Evolutionary conservation across 2,329 filamentous ascomycete genomes (phyloP), one percentile per base, ranked within the genome.

Genomic region (Cercospora sp.): DNA sequence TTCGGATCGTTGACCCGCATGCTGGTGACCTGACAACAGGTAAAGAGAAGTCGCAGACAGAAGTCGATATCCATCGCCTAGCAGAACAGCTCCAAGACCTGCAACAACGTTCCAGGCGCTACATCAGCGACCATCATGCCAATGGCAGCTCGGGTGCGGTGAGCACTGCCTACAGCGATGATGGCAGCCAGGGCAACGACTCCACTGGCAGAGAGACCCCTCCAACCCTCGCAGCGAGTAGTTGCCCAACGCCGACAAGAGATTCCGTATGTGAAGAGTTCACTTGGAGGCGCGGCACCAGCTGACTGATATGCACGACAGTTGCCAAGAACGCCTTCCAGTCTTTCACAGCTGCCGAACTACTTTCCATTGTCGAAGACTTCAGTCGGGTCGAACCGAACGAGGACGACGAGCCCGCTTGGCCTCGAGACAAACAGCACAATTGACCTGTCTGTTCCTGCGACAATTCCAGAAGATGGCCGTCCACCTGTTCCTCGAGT

Each of bases 71-170:
- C 4, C 55, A 65, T 18, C 48, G 45, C 7, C 33, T 70, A 23
- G 60, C 64, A 36, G 66, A 58, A 23, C 69, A 70, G 57, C 57
- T 70, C n/a, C 69, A 64, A 60, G 61, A 66, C 28, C 51, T 70
- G 7, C 60, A 67, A 31, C 66, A 57, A 12, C 63, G 55, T 16
- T 66, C 69, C 33, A 65, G 60, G 58, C 64, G 60, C 20, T 68
- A 63, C 48, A 45, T 68, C 36, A 51, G 45, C 18, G 59, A 66
- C 36, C 66, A 68, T 18, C 60, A 64, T 60, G 31, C 51, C 40
- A 42, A 53, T 40, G 62, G 65, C 28, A 63, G 68, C 63, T 64
- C 67, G 36, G 63, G 51, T 30, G 61, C 66, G 16, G 67, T 66
- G 30, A 69, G 68, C 53, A 60, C 64, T 55, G 60, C 61, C 28